These are phyloP conservation scores for Calonectria pseudoreteaudii DNA, from an alignment of 2,329 filamentous ascomycete genomes.

Conservation along the genomic window DNA sequence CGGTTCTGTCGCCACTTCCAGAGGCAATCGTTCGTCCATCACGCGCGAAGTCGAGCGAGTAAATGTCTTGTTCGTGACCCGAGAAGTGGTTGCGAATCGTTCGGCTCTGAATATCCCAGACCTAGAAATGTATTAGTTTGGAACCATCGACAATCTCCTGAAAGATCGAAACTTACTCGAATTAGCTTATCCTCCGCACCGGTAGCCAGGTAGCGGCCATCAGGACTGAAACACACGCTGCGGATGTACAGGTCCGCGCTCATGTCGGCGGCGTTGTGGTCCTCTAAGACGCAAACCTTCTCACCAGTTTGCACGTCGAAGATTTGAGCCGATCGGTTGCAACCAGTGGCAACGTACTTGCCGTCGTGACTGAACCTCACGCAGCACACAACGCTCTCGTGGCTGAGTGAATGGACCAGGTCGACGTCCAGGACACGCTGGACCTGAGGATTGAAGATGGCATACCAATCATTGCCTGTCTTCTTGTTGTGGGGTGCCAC, in stretches of 20 bases:
- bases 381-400: slow-evolving; percentile 98
- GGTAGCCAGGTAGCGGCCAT: slow-evolving; percentile 92
- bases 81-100: slow-evolving; percentile 92
- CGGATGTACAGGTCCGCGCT: slow-evolving; percentile 95
- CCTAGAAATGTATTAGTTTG: slow-evolving; percentile 62
- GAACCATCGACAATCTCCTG: background rate
- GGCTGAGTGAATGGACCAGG: slow-evolving; percentile 89
- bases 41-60: slow-evolving; percentile 93
- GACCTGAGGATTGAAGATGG: slow-evolving; percentile 93
- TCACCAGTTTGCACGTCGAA: slow-evolving; percentile 91
- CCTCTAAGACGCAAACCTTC: slow-evolving; percentile 90
- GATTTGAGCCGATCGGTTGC: slow-evolving; percentile 99
- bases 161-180: slow-evolving; percentile 70
- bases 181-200: slow-evolving; percentile 98
- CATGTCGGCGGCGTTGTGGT: slow-evolving; percentile 82
- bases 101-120: slow-evolving; percentile 91
- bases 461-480: slow-evolving; percentile 92
- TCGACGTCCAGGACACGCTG: slow-evolving; percentile 93
- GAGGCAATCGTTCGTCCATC: slow-evolving; percentile 96
- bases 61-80: slow-evolving; percentile 99
- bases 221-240: slow-evolving; percentile 98
- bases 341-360: slow-evolving; percentile 95
- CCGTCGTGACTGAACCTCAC: slow-evolving; percentile 97
- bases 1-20: slow-evolving; percentile 92
- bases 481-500: slow-evolving; percentile 90